phyloP scores from a whole-genome alignment of 225 moss, liverwort and hornwort genomes.

The Antitrichia curtipendula region DNA sequence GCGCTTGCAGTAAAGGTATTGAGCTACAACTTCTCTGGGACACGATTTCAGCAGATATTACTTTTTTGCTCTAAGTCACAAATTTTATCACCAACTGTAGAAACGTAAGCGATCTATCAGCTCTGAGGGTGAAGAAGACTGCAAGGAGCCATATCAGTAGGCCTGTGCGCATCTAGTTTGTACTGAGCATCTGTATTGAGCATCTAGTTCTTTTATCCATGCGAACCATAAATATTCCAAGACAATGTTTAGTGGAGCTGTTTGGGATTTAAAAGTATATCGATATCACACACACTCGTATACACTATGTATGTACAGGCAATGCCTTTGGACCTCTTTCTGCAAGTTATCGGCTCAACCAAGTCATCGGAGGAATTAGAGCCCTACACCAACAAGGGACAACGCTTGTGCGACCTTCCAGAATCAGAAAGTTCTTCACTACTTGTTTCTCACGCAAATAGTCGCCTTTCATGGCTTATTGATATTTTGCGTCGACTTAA shows the following conservation, averaged over 20 bases:
- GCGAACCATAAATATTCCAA: neutral
- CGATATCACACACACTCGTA: neutral
- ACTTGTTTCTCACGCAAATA: constrained; percentile 58
- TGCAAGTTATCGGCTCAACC: constrained; percentile 78
- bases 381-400: constrained; percentile 53
- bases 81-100: neutral
- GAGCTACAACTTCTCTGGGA: neutral
- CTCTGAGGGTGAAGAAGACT: neutral
- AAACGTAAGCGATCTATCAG: neutral
- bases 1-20: constrained; percentile 58
- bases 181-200: neutral
- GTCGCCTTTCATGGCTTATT: constrained; percentile 97
- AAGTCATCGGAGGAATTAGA: constrained; percentile 50
- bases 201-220: neutral
- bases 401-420: constrained; percentile 75
- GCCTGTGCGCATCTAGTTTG: neutral
- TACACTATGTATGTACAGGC: constrained; percentile 5
- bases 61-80: neutral
- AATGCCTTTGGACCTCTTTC: constrained; percentile 85
- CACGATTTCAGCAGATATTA: neutral
- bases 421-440: constrained; percentile 39
- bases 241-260: neutral
- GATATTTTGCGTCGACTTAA: constrained; percentile 88
- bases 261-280: neutral
- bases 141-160: neutral